Evolutionary conservation across 805 yeast genomes (phyloP).

Genomic region (Sugiyamaella chiloensis): DNA sequence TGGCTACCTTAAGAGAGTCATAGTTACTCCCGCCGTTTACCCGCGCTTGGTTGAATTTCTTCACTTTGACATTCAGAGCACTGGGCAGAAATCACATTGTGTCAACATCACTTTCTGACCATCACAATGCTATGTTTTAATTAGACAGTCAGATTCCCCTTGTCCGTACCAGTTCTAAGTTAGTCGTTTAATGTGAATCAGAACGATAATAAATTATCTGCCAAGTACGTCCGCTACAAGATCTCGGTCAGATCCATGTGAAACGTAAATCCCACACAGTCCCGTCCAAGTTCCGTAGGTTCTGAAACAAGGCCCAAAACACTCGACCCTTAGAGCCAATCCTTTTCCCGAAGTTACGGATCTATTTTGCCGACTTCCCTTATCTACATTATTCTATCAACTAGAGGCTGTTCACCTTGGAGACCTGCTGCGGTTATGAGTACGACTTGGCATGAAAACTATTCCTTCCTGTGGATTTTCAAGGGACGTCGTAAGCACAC

Average conservation of each 20-base stretch:
- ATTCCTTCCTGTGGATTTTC: constrained; percentile 41
- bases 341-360: constrained; percentile 45
- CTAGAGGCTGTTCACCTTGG: constrained; percentile 47
- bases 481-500: constrained; percentile 43
- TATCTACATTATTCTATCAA: constrained; percentile 44
- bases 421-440: constrained; percentile 47
- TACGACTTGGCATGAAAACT: constrained; percentile 42
- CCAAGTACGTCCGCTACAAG: constrained; percentile 13
- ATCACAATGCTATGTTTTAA: constrained; percentile 46
- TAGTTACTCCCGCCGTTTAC: constrained; percentile 48
- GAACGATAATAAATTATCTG: constrained; percentile 17
- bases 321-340: constrained; percentile 44
- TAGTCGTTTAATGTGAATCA: constrained; percentile 26
- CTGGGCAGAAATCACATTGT: constrained; percentile 47
- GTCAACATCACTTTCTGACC: constrained; percentile 45
- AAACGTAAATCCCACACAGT: constrained; percentile 11
- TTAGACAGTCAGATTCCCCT: constrained; percentile 46
- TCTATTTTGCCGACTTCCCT: constrained; percentile 45
- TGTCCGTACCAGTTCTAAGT: constrained; percentile 32
- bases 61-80: constrained; percentile 42
- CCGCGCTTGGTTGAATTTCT: constrained; percentile 41
- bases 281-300: constrained; percentile 30
- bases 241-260: constrained; percentile 9
- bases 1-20: constrained; percentile 45
- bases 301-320: constrained; percentile 38